Percentiles rank a stretch among this genome's conserved stretches.
Evolutionary conservation across 108 stramenopile species (phyloP).

Genomic region (Skeletonema menzelii): DNA sequence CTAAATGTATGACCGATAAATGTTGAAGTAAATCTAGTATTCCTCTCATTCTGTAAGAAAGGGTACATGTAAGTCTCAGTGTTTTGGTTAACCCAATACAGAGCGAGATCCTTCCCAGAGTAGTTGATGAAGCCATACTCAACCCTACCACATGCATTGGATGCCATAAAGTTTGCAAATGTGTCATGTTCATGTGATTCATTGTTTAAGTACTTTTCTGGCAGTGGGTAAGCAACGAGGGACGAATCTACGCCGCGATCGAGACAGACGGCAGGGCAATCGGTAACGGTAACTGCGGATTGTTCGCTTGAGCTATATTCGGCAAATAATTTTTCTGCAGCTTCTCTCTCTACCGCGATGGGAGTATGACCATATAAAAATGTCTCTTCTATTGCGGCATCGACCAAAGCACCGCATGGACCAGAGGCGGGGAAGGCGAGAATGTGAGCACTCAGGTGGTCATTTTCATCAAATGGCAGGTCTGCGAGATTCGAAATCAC

Average conservation of each 20-base stretch:
- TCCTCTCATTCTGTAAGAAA: conserved; percentile 50
- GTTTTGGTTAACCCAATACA: conserved; percentile 52
- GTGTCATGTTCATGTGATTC: conserved; percentile 41
- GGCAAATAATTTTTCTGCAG: conserved; percentile 23
- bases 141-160: conserved; percentile 37
- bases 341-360: conserved; percentile 37
- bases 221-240: conserved; percentile 36
- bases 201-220: conserved; percentile 34
- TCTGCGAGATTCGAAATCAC: conserved; percentile 22
- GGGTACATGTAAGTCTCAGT: conserved; percentile 18
- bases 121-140: conserved; percentile 72
- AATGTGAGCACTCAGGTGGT: conserved; percentile 39
- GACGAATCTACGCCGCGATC: conserved; percentile 42
- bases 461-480: conserved; percentile 50
- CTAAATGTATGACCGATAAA: conserved; percentile 64
- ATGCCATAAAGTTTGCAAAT: conserved; percentile 13
- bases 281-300: neutral
- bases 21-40: conserved; percentile 56
- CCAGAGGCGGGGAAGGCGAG: conserved; percentile 44
- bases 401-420: conserved; percentile 30
- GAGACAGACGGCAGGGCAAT: conserved; percentile 52
- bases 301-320: neutral
- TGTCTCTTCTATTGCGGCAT: neutral
- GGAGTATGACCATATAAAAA: conserved; percentile 29
- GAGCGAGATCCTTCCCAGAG: conserved; percentile 26